Evolutionary conservation across 306 rosid species (phyloP).

Genomic region (Fagus crenata): DNA sequence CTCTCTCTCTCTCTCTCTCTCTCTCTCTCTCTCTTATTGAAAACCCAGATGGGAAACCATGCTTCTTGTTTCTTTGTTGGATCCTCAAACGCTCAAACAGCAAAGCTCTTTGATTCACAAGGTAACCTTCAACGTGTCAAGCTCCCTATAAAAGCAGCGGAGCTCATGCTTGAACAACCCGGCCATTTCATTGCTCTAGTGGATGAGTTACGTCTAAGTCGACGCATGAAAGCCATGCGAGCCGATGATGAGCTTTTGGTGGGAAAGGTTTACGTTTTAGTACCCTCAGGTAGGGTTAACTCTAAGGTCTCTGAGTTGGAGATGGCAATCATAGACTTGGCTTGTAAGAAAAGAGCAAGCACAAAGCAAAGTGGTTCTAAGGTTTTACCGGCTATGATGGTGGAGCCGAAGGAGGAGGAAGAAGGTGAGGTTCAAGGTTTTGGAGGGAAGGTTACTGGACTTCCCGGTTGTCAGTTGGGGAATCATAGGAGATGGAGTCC

Average conservation of each 20-base stretch:
- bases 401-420: neutral
- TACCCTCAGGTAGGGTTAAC: constrained; percentile 39
- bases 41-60: constrained; percentile 30
- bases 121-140: constrained; percentile 43
- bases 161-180: constrained; percentile 66
- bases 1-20: neutral
- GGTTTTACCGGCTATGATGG: constrained; percentile 39
- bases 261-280: constrained; percentile 50
- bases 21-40: neutral
- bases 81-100: constrained; percentile 18
- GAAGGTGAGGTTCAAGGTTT: neutral
- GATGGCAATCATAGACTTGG: constrained; percentile 37
- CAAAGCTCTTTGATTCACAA: constrained; percentile 37
- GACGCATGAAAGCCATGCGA: constrained; percentile 41
- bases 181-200: constrained; percentile 53
- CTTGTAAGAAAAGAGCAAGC: constrained; percentile 2
- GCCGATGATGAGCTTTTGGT: constrained; percentile 59
- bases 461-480: neutral
- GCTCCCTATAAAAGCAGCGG: constrained; percentile 49
- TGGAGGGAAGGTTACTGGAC: constrained; percentile 1
- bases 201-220: constrained; percentile 40
- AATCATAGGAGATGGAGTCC: constrained; percentile 57
- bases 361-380: constrained; percentile 33
- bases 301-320: constrained; percentile 47
- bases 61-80: constrained; percentile 19